A percentile compares a stretch with the other conserved stretches of the same genome.
Evolutionary conservation across 768 basidiomycete genomes (phyloP).

Genomic region (Harrya chromipes): DNA sequence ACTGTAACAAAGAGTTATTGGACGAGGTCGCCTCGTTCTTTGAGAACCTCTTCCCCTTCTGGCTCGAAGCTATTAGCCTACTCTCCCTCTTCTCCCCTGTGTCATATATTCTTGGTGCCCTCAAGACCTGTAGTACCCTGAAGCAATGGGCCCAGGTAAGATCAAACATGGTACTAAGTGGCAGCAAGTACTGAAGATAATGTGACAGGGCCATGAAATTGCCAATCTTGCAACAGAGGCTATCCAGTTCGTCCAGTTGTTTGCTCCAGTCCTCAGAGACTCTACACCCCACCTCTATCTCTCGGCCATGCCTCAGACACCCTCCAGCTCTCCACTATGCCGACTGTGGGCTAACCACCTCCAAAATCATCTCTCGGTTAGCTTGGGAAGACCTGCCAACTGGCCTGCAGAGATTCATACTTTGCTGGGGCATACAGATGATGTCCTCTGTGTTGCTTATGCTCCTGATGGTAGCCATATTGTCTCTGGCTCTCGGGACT

Average conservation of each 20-base stretch:
- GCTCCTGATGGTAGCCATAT: slow-evolving; percentile 23
- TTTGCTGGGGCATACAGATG: slow-evolving; percentile 13
- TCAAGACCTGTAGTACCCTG: slow-evolving; percentile 7
- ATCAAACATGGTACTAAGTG: not conserved
- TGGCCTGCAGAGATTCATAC: slow-evolving; percentile 20
- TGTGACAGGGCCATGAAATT: slow-evolving; percentile 10
- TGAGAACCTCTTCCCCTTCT: slow-evolving; percentile 30
- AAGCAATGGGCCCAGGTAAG: slow-evolving; percentile 20
- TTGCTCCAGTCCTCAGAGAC: slow-evolving; percentile 26
- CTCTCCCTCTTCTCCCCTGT: slow-evolving; percentile 6
- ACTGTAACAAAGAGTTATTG: slow-evolving; percentile 14
- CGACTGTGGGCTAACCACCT: slow-evolving; percentile 22
- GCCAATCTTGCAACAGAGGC: slow-evolving; percentile 23
- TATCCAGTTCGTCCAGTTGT: slow-evolving; percentile 29
- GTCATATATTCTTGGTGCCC: slow-evolving; percentile 7
- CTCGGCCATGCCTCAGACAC: slow-evolving; percentile 36
- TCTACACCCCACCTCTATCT: slow-evolving; percentile 39
- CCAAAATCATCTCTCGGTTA: slow-evolving; percentile 10
- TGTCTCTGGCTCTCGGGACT: slow-evolving; percentile 25
- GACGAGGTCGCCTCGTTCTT: slow-evolving; percentile 20
- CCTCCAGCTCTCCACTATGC: slow-evolving; percentile 24
- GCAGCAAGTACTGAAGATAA: not conserved
- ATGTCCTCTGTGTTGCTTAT: slow-evolving; percentile 15
- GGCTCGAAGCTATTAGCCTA: slow-evolving; percentile 38
- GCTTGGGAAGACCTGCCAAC: slow-evolving; percentile 2